These are phyloP conservation scores for Alternaria burnsii DNA, from an alignment of 2,329 filamentous ascomycete genomes.

Conservation along the genomic window DNA sequence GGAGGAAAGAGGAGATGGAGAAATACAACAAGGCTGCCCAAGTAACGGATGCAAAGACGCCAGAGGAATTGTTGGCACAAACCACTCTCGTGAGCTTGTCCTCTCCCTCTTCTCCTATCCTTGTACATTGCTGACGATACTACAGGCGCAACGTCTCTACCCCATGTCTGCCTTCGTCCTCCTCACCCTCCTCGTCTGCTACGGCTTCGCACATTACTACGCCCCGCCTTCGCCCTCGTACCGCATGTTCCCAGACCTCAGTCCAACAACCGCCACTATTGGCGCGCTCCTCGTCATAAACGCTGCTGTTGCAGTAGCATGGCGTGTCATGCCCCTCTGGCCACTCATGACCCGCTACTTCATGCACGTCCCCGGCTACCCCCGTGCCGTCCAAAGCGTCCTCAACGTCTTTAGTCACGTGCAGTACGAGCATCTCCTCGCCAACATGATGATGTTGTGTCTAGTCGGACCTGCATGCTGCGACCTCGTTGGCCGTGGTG, in stretches of 20 bases:
- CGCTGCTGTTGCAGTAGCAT: slow-evolving; percentile 63
- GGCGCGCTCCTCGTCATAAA: slow-evolving; percentile 69
- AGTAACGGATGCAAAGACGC: slow-evolving; percentile 31
- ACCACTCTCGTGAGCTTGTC: slow-evolving; percentile 44
- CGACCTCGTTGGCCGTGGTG: slow-evolving; percentile 47
- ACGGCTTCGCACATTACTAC: slow-evolving; percentile 46
- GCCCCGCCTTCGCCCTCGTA: slow-evolving; percentile 37
- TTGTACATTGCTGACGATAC: slow-evolving; percentile 1
- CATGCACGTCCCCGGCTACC: slow-evolving; percentile 59
- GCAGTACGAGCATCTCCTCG: slow-evolving; percentile 61
- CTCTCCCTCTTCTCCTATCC: neutral
- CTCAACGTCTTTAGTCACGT: slow-evolving; percentile 76
- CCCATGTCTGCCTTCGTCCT: slow-evolving; percentile 49
- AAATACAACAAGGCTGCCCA: slow-evolving; percentile 36
- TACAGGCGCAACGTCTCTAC: slow-evolving; percentile 45
- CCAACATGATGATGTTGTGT: slow-evolving; percentile 73
- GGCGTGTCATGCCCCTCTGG: slow-evolving; percentile 73
- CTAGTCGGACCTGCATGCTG: slow-evolving; percentile 66
- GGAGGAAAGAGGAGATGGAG: slow-evolving; percentile 39
- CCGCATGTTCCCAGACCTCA: slow-evolving; percentile 47
- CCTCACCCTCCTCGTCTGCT: slow-evolving; percentile 35
- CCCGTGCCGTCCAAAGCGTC: slow-evolving; percentile 68
- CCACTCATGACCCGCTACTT: slow-evolving; percentile 70
- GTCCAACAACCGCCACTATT: slow-evolving; percentile 58
- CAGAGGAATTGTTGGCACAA: slow-evolving; percentile 39